A percentile compares a stretch with the other conserved stretches of the same genome.
phyloP scores from a whole-genome alignment of 164 flowering plant species.

The Tetracentron sinense region DNA sequence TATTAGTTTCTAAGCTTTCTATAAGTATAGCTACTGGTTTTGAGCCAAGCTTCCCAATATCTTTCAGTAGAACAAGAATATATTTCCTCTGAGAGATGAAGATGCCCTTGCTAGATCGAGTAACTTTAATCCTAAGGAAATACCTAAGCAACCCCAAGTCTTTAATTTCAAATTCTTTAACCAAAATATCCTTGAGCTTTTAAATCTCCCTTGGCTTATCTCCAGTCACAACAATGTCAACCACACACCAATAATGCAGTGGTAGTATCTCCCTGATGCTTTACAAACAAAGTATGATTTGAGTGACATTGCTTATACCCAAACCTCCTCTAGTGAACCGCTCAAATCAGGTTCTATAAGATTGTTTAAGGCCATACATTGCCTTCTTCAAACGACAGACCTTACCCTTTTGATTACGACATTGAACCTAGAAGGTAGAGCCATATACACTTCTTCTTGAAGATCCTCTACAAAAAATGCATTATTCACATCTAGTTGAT shows the following conservation, averaged over 20 bases:
- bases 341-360: neutral
- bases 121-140: slow-evolving; percentile 5
- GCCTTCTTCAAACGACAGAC: too few species aligned
- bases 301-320: neutral
- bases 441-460: too few species aligned
- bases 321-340: too few species aligned
- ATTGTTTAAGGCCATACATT: neutral
- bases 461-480: too few species aligned
- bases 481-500: too few species aligned
- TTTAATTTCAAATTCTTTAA: neutral
- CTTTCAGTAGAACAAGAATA: neutral
- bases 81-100: neutral
- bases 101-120: neutral
- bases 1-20: neutral
- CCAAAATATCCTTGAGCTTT: neutral
- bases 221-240: neutral
- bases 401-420: too few species aligned
- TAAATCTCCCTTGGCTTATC: neutral
- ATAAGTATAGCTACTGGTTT: neutral
- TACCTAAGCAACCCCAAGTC: neutral
- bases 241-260: neutral
- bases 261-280: neutral
- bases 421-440: too few species aligned
- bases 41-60: neutral
- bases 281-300: neutral